Evolutionary conservation across 176 grass and related monocot species (phyloP), one percentile per base, ranked within the genome.

Genomic region (Cocos nucifera): DNA sequence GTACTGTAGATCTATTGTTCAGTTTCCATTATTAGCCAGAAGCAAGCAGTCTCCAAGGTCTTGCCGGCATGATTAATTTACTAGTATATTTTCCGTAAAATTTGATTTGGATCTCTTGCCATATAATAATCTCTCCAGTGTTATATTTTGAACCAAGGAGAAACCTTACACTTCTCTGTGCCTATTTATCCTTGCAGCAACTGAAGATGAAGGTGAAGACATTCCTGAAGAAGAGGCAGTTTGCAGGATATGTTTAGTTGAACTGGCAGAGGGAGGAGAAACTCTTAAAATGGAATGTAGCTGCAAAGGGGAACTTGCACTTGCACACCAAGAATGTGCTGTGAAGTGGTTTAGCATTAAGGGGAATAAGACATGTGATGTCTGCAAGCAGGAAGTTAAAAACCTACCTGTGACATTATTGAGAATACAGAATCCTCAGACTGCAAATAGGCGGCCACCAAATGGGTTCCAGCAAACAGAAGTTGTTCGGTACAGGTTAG

Each of bases 301-400:
- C 56, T 98, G 93, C 84, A 98, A 98, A 82, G 93, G 93, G 70
- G 93, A 98, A 60, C 88, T 98, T 62, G 87, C 93, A 23, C 80
- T 98, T 73, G 93, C 88, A 9, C 93, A 98, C 76, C 84, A 98
- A 75, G 93, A 98, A 20, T 98, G 93, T 76, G 93, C 93, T 48
- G 58, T 98, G 67, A 98, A 98, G 85, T 98, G 93, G 93, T 98
- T 98, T 81, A 98, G 87, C 58, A 92, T 98, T 53, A 98, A 98
- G 61, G 93, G 93, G 55, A 98, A 98, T 53, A 98, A 98, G 78
- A 98, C 78, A 61, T 98, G 93, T 69, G 93, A 98, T 74, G 71
- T 98, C 9, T 98, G 93, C 57, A 89, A 75, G 60, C 81, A 98
- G 75, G 93, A 98, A 63, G 87, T 98, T 75, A 66, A 51, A 52